Evolutionary conservation across 768 basidiomycete species (phyloP), one percentile per base, ranked within the genome.

Genomic region (Boletus edulis): DNA sequence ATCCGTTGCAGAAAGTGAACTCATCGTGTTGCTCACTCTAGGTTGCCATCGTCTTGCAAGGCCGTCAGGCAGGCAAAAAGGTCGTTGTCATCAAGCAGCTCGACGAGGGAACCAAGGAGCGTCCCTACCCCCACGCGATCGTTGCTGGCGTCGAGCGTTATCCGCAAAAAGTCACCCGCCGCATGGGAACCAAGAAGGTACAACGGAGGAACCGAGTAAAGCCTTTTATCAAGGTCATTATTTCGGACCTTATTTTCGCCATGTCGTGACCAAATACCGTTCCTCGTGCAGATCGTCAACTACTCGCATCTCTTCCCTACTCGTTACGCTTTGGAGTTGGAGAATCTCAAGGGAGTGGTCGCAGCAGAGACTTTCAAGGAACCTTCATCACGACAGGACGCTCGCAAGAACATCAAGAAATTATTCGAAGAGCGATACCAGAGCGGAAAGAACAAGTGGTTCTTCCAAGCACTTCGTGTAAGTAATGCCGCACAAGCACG

Each of bases 271-370:
- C 29, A 20, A 57, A 12, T 14, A 9, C 15, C 5, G 2, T 39
- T 7, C 10, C 35, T 18, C 46, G 27, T 58, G 18, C 38, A 96
- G 94, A 80, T 87, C 55, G 75, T 98, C 75, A 99, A 99, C 85
- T 98, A 98, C 82, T 92, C 94, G 55, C 97, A 99, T 77, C 82
- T 99, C 60, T 96, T 98, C 87, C 97, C 97, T 42, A 98, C 97
- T 58, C 96, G 97, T 75, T 99, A 98, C 77, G 89, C 92, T 59
- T 84, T 99, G 67, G 97, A 99, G 73, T 81, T 98, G 70, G 97
- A 99, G 75, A 83, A 85, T 49, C 78, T 99, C 68, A 99, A 98
- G 82, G 91, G 91, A 51, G 75, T 82, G 46, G 87, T 97, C 51
- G 77, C 82, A 24, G 70, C 80, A 46, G 96, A 98, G 53, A 96